Base-by-base conservation (phyloP, 1,284 basidiomycete species). In the Trametes hirsuta region DNA sequence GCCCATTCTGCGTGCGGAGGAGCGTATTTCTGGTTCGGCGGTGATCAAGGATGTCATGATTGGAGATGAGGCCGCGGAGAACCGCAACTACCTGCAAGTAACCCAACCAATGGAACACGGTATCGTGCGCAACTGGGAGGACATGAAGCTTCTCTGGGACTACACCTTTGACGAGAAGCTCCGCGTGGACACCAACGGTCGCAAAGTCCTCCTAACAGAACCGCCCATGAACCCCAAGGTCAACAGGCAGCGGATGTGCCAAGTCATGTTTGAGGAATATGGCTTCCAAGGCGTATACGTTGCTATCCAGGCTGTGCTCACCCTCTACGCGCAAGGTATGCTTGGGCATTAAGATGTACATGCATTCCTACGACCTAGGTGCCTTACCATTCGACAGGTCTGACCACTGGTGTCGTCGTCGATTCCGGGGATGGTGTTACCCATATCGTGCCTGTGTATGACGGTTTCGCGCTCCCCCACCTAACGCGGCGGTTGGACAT, bases 241-340 rank as follows among this genome's bases (percentile, higher is more conserved):
- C 66, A 99, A 99, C 77, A 80, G 97, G 69, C 90, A 96, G 76
- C 83, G 86, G 73, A 98, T 99, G 96, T 91, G 88, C 62, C 90
- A 99, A 77, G 94, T 98, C 73, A 99, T 99, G 97, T 98, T 99
- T 74, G 97, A 99, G 79, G 93, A 97, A 69, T 99, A 98, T 75
- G 94, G 94, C 5, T 98, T 99, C 71, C 90, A 90, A 22, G 94
- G 95, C 0, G 94, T 99, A 59, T 99, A 99, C 74, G 90, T 99
- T 1, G 97, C 97, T 22, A 98, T 99, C 68, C 97, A 99, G 81
- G 97, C 97, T 4, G 97, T 99, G 46, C 80, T 99, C 73, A 99
- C 97, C 8, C 83, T 99, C 14, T 98, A 98, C 74, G 97, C 97
- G 12, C 97, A 98, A 82, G 96, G 95, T 95, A 67, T 62, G 88